Conservation (phyloP, 805 yeast species). For the Scheffersomyces spartinae region DNA sequence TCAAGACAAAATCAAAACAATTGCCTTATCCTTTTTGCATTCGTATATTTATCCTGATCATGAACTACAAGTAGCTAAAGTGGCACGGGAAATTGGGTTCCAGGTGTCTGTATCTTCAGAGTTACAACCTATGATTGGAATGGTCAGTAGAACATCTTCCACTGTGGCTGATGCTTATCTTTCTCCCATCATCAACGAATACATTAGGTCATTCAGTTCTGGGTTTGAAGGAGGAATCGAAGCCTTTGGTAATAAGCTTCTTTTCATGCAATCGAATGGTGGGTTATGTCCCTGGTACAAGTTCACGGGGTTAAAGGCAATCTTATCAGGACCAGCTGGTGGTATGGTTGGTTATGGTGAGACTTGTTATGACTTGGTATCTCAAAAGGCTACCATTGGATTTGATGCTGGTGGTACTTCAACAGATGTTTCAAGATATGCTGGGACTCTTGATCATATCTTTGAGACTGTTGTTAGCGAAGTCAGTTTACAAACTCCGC, state of each 20-base stretch:
- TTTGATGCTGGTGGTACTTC: slow-evolving; percentile 36
- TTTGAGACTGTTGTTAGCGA: slow-evolving; percentile 34
- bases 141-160: slow-evolving; percentile 29
- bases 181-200: slow-evolving; percentile 25
- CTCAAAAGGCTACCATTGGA: slow-evolving; percentile 38
- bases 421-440: slow-evolving; percentile 32
- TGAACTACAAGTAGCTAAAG: slow-evolving; percentile 20
- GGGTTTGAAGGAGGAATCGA: slow-evolving; percentile 31
- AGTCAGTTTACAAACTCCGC: slow-evolving; percentile 33
- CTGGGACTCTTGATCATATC: slow-evolving; percentile 30
- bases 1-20: slow-evolving; percentile 8
- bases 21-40: slow-evolving; percentile 29
- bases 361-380: slow-evolving; percentile 74
- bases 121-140: slow-evolving; percentile 33
- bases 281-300: slow-evolving; percentile 77
- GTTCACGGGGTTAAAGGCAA: slow-evolving; percentile 82
- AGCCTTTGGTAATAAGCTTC: slow-evolving; percentile 40
- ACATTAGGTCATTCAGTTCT: slow-evolving; percentile 22
- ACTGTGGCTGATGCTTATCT: slow-evolving; percentile 34
- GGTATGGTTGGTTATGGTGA: slow-evolving; percentile 91
- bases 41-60: slow-evolving; percentile 30
- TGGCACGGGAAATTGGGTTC: slow-evolving; percentile 26
- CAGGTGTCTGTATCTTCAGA: slow-evolving; percentile 27
- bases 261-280: slow-evolving; percentile 96
- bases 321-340: slow-evolving; percentile 94